Conservation (phyloP, 2,329 filamentous ascomycete genomes). For the Penicillium brasilianum region DNA sequence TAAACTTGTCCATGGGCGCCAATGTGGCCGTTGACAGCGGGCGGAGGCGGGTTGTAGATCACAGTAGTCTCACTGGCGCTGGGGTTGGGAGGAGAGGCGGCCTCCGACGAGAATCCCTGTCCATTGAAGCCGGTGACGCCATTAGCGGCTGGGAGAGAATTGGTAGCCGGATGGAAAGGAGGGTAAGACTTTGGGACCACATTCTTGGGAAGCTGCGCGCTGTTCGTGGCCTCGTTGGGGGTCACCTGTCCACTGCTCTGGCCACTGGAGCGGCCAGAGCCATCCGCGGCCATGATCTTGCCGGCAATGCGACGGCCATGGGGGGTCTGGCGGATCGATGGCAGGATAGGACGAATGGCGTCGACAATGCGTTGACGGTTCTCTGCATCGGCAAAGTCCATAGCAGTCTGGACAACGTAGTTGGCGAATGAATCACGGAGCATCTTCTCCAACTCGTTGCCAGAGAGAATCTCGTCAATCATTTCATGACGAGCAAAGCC, state of each 20-base stretch:
- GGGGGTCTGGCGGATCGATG: constrained; percentile 84
- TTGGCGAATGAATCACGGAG: constrained; percentile 94
- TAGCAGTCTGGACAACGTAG: constrained; percentile 95
- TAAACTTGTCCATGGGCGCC: constrained; percentile 37
- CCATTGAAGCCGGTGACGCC: constrained; percentile 35
- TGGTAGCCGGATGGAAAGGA: neutral
- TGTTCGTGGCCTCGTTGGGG: constrained; percentile 45
- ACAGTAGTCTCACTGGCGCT: constrained; percentile 35
- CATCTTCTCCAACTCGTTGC: constrained; percentile 81
- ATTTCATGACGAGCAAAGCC: constrained; percentile 76
- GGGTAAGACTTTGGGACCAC: constrained; percentile 37
- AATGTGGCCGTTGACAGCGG: constrained; percentile 36
- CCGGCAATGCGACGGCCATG: constrained; percentile 92
- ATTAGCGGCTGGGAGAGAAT: neutral
- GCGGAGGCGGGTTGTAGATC: constrained; percentile 39
- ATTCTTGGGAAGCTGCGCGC: constrained; percentile 42
- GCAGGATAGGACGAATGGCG: constrained; percentile 80
- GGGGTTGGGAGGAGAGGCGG: constrained; percentile 9
- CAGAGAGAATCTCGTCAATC: constrained; percentile 77
- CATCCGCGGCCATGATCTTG: constrained; percentile 72
- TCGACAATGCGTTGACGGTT: constrained; percentile 80
- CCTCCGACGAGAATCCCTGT: constrained; percentile 14
- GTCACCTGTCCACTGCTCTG: constrained; percentile 46
- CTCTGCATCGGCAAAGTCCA: constrained; percentile 78
- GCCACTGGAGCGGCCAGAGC: constrained; percentile 45